These are phyloP conservation scores for Leccinum ochraceum DNA, from an alignment of 768 basidiomycete genomes.

Conservation along the genomic window DNA sequence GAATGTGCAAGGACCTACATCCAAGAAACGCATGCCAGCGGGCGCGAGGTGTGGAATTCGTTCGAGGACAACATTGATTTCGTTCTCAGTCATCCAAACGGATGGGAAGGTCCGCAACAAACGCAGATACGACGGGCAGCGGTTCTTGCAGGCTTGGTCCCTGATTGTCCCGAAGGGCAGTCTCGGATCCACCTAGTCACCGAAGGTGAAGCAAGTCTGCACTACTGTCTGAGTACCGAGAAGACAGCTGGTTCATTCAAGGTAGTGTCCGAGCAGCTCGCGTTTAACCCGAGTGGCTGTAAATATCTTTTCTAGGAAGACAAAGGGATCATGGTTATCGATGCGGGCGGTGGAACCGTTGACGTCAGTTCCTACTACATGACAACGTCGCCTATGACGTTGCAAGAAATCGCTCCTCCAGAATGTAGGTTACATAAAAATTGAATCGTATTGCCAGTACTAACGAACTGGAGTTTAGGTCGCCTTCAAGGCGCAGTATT, in stretches of 20 bases:
- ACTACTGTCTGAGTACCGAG: slow-evolving; percentile 45
- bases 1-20: slow-evolving; percentile 45
- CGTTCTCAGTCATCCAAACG: slow-evolving; percentile 49
- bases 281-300: not conserved
- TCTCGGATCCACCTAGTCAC: slow-evolving; percentile 45
- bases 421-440: slow-evolving; percentile 36
- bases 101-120: slow-evolving; percentile 50
- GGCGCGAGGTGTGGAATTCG: slow-evolving; percentile 42
- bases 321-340: slow-evolving; percentile 53
- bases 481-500: slow-evolving; percentile 53
- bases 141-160: slow-evolving; percentile 41
- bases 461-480: slow-evolving; percentile 36
- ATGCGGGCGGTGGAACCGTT: slow-evolving; percentile 63
- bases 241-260: slow-evolving; percentile 31
- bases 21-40: slow-evolving; percentile 45
- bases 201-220: slow-evolving; percentile 56
- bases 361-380: slow-evolving; percentile 58
- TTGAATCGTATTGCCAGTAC: not conserved
- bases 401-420: slow-evolving; percentile 51
- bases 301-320: slow-evolving; percentile 34
- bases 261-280: slow-evolving; percentile 11
- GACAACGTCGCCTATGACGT: slow-evolving; percentile 29
- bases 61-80: slow-evolving; percentile 44
- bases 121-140: slow-evolving; percentile 45
- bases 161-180: slow-evolving; percentile 37